Conservation (phyloP, 2,329 filamentous ascomycete species). For the Neopestalotiopsis sp. region DNA sequence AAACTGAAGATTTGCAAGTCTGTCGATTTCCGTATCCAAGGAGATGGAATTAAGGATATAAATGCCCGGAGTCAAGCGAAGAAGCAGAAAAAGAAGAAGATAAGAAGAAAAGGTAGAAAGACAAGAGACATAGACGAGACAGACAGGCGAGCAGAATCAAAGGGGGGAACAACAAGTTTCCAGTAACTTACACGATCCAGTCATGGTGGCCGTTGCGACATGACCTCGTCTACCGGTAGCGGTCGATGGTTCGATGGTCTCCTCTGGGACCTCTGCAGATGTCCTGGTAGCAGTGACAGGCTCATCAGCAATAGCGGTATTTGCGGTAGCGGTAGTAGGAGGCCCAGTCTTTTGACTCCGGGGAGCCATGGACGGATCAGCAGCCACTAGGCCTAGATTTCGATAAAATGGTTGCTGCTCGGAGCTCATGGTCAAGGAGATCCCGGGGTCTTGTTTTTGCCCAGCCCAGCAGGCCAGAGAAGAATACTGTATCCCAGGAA, state of each 20-base stretch:
- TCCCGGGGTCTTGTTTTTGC: background rate
- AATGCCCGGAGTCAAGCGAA: too few species aligned
- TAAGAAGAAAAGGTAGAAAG: background rate
- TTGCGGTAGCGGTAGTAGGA: constrained; percentile 13
- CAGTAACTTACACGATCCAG: background rate
- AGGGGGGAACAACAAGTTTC: background rate
- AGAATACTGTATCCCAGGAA: background rate
- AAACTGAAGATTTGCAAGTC: background rate
- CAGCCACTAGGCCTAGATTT: constrained; percentile 27
- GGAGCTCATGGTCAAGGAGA: constrained; percentile 1
- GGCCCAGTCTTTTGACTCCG: constrained; percentile 22
- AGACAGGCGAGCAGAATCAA: background rate
- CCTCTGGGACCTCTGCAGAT: too few species aligned
- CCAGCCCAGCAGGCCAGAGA: background rate
- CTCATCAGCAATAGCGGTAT: constrained; percentile 13
- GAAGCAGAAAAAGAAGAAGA: too few species aligned
- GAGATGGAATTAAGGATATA: too few species aligned
- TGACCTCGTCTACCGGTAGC: background rate
- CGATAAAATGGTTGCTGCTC: constrained; percentile 13
- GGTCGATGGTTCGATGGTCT: background rate
- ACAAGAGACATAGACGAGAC: background rate
- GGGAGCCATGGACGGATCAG: constrained; percentile 24
- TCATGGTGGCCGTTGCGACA: background rate
- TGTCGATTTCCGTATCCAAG: too few species aligned
- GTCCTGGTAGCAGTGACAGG: constrained; percentile 19